phyloP scores from a whole-genome alignment of 2,329 filamentous ascomycete genomes.

The Paecilomyces niveus region DNA sequence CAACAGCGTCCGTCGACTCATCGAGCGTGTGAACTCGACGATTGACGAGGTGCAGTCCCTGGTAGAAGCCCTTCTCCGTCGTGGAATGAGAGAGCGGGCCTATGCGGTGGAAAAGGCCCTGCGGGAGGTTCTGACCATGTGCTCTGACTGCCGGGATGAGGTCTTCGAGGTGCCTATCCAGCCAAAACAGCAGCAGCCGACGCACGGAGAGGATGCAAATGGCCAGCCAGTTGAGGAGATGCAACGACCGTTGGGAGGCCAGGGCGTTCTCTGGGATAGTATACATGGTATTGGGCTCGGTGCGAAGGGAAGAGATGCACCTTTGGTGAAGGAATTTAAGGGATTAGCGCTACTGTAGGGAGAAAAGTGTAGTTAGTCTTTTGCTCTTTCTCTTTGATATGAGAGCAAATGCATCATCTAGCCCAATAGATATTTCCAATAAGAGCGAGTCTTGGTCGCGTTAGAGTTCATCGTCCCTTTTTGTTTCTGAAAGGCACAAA shows the following conservation, averaged over 20 bases:
- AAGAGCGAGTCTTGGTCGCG: no score
- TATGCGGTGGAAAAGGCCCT: slow-evolving; percentile 67
- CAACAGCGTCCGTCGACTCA: slow-evolving; percentile 73
- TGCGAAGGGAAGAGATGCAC: slow-evolving; percentile 38
- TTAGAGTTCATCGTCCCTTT: no score
- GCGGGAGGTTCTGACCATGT: slow-evolving; percentile 65
- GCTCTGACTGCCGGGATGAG: slow-evolving; percentile 58
- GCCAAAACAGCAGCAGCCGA: slow-evolving; percentile 14
- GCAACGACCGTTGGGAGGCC: slow-evolving; percentile 13
- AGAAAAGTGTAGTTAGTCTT: not conserved
- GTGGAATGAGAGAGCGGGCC: slow-evolving; percentile 83
- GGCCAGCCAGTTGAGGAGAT: slow-evolving; percentile 11
- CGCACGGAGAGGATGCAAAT: slow-evolving; percentile 15
- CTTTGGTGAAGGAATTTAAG: slow-evolving; percentile 45
- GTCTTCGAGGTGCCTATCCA: slow-evolving; percentile 51
- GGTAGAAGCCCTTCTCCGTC: slow-evolving; percentile 67
- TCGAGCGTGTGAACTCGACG: slow-evolving; percentile 71
- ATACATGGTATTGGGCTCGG: not conserved
- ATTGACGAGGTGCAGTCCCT: slow-evolving; percentile 66
- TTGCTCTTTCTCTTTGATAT: not conserved
- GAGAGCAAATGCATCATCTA: not conserved
- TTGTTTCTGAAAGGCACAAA: not conserved
- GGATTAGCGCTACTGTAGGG: slow-evolving; percentile 29
- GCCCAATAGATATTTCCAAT: not conserved
- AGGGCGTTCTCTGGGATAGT: slow-evolving; percentile 4